Conservation (phyloP, 257 asterid species). For the Jacaranda copaia region DNA sequence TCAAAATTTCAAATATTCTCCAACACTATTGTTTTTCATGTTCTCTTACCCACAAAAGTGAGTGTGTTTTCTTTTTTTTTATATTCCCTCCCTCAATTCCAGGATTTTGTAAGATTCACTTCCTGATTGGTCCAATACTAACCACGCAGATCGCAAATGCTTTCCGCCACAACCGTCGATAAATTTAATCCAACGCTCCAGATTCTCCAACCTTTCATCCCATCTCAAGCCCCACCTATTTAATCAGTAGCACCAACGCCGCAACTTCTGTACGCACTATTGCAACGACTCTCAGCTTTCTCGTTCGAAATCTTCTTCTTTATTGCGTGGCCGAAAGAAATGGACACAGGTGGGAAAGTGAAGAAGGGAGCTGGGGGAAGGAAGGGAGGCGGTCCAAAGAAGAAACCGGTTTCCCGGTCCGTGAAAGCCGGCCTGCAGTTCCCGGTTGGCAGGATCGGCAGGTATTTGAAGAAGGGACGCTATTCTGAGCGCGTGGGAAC, state of each 20-base stretch:
- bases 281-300: not conserved
- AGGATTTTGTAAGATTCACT: slow-evolving; percentile 13
- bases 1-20: not conserved
- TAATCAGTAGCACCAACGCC: slow-evolving; percentile 28
- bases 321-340: slow-evolving; percentile 8
- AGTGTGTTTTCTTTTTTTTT: not conserved
- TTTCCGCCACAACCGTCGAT: slow-evolving; percentile 31
- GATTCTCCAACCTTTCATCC: not conserved
- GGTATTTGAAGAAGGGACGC: slow-evolving; percentile 62
- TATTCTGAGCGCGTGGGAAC: slow-evolving; percentile 53
- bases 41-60: not conserved
- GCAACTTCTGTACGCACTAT: not conserved
- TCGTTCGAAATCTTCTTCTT: not conserved
- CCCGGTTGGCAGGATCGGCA: slow-evolving; percentile 67
- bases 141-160: slow-evolving; percentile 34
- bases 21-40: not conserved
- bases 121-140: slow-evolving; percentile 36
- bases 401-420: slow-evolving; percentile 61
- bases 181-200: slow-evolving; percentile 39
- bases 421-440: slow-evolving; percentile 61
- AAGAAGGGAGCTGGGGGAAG: slow-evolving; percentile 67
- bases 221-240: slow-evolving; percentile 20
- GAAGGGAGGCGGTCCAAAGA: slow-evolving; percentile 61
- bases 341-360: slow-evolving; percentile 42
- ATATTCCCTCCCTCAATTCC: not conserved